A percentile compares a stretch with the other conserved stretches of the same genome.
These are phyloP conservation scores for Chamaenerion angustifolium DNA, from an alignment of 345 rosid species.

Conservation along the genomic window DNA sequence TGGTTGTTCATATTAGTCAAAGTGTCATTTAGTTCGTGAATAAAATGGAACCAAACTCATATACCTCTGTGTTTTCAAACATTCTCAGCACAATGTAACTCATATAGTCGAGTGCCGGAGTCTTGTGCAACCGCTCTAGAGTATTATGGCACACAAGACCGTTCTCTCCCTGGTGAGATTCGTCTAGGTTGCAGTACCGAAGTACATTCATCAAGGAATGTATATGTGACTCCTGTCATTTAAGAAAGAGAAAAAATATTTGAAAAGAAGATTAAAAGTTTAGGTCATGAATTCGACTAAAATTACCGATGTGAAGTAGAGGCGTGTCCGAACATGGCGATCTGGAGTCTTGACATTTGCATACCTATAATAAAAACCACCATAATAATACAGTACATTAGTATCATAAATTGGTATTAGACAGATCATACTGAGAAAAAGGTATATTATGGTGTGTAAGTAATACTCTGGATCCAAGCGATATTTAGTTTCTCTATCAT, in stretches of 20 bases:
- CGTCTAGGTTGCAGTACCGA: constrained; percentile 91
- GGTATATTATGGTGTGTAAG: too few species aligned
- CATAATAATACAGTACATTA: constrained; percentile 3
- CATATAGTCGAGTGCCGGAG: constrained; percentile 98
- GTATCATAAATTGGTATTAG: constrained; percentile 10
- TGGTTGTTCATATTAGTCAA: background rate
- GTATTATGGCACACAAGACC: constrained; percentile 67
- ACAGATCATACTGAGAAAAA: background rate
- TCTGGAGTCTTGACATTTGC: constrained; percentile 97
- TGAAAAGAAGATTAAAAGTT: too few species aligned
- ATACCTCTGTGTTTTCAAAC: constrained; percentile 87
- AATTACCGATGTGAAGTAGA: constrained; percentile 97
- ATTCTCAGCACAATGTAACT: constrained; percentile 85
- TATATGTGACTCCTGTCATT: constrained; percentile 82
- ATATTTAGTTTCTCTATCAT: constrained; percentile 64
- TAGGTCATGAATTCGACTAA: background rate
- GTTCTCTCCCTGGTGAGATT: constrained; percentile 88
- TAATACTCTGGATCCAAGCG: constrained; percentile 84
- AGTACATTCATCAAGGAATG: constrained; percentile 93
- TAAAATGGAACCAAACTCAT: background rate
- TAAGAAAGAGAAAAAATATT: background rate
- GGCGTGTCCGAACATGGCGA: constrained; percentile 94
- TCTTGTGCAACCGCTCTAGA: constrained; percentile 65
- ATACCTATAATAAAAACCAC: constrained; percentile 37
- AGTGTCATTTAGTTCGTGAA: background rate